Percentiles rank a stretch among this genome's conserved stretches.
phyloP scores from a whole-genome alignment of 148 eudicot genomes.

The Vaccinium vitisidaea region DNA sequence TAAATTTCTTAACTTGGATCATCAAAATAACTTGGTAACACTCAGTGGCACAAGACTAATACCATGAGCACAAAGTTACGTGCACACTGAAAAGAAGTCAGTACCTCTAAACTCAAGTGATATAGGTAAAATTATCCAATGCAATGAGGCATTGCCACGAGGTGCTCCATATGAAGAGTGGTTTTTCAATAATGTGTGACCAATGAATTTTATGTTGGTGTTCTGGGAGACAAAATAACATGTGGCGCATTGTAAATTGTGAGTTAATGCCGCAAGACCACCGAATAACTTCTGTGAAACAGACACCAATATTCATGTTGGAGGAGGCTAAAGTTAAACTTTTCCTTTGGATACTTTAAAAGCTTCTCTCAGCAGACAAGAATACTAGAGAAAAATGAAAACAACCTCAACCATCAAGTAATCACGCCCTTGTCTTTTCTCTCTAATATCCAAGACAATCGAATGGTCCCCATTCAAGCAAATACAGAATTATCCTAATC shows the following conservation, averaged over 20 bases:
- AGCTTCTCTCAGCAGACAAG: too few species aligned
- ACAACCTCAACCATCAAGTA: neutral
- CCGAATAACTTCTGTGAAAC: neutral
- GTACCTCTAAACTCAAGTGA: neutral
- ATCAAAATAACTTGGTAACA: neutral
- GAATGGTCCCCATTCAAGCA: neutral
- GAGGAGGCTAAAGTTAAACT: neutral
- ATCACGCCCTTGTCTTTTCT: neutral
- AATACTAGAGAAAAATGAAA: too few species aligned
- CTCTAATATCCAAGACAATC: neutral
- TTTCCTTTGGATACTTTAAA: neutral
- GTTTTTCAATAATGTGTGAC: neutral
- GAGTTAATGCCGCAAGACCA: neutral
- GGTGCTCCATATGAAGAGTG: neutral
- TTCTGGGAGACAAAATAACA: neutral
- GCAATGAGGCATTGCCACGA: neutral
- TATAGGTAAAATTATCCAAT: neutral
- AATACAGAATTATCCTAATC: neutral
- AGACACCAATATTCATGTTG: neutral
- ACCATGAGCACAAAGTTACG: neutral
- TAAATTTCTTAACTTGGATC: neutral
- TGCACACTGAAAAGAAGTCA: neutral
- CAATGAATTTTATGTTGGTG: neutral
- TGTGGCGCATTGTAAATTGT: neutral
- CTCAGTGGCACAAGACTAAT: neutral